Percentiles rank a stretch among this genome's conserved stretches.
Evolutionary conservation across 208 protist species (phyloP).

Genomic region (Acanthamoeba triangularis): DNA sequence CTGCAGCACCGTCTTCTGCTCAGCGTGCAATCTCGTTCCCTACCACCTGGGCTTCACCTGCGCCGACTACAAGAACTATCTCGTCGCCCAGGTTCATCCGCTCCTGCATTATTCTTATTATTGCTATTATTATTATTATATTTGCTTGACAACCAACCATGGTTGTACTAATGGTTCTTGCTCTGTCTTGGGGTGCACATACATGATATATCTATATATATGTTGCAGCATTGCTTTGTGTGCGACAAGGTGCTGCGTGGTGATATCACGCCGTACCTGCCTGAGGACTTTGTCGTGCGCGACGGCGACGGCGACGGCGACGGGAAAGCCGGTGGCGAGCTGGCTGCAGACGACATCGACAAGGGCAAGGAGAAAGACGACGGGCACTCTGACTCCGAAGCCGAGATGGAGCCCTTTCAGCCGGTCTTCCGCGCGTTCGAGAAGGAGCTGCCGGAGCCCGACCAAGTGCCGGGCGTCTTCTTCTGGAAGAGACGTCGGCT

Average conservation of each 20-base stretch:
- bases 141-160: too few species aligned
- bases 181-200: too few species aligned
- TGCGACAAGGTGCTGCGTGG: not conserved
- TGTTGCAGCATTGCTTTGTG: constrained; percentile 5
- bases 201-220: too few species aligned
- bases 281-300: not conserved
- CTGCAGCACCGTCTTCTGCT: constrained; percentile 58
- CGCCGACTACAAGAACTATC: not conserved
- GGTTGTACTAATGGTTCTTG: too few species aligned
- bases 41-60: constrained; percentile 39
- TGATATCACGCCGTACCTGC: not conserved
- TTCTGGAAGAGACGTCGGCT: constrained; percentile 6
- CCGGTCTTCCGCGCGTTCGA: not conserved
- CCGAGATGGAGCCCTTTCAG: not conserved
- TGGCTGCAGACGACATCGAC: not conserved
- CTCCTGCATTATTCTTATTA: too few species aligned
- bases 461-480: not conserved
- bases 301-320: not conserved
- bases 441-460: not conserved
- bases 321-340: not conserved
- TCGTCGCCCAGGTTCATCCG: not conserved
- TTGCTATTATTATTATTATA: too few species aligned
- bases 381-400: not conserved
- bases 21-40: not conserved
- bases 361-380: not conserved